phyloP scores from a whole-genome alignment of 805 yeast species.

The Soucietia sequanensis region DNA sequence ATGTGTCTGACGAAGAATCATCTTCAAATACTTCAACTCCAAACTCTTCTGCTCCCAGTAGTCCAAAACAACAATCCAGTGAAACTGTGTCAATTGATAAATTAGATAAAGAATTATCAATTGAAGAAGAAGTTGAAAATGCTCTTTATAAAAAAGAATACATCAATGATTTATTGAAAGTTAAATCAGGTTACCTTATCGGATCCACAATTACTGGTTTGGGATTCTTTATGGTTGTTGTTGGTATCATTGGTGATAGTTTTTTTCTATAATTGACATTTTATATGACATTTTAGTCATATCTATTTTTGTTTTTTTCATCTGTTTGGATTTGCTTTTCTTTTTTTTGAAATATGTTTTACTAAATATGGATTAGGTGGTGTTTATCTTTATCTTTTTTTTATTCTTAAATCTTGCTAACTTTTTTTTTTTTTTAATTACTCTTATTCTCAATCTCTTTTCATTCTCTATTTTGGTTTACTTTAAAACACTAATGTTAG shows the following conservation, averaged over 20 bases:
- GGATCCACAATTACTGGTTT: constrained; percentile 43
- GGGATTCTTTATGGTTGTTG: constrained; percentile 47
- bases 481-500: too few relatives aligned
- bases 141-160: constrained; percentile 42
- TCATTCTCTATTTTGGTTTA: too few relatives aligned
- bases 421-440: too few relatives aligned
- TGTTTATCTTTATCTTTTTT: too few relatives aligned
- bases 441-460: too few relatives aligned
- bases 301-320: too few relatives aligned
- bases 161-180: constrained; percentile 23
- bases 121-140: constrained; percentile 42
- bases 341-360: too few relatives aligned
- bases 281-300: too few relatives aligned
- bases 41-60: constrained; percentile 20
- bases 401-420: too few relatives aligned
- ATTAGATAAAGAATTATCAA: constrained; percentile 31
- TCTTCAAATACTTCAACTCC: constrained; percentile 28
- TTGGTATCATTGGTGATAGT: constrained; percentile 60
- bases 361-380: too few relatives aligned
- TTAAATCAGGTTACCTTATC: constrained; percentile 37
- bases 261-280: constrained; percentile 15
- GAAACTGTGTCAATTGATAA: constrained; percentile 6
- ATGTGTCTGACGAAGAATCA: constrained; percentile 39
- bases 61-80: constrained; percentile 17
- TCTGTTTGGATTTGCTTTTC: too few relatives aligned